Conservation (phyloP, 768 basidiomycete genomes). For the Saitozyma sp. region DNA sequence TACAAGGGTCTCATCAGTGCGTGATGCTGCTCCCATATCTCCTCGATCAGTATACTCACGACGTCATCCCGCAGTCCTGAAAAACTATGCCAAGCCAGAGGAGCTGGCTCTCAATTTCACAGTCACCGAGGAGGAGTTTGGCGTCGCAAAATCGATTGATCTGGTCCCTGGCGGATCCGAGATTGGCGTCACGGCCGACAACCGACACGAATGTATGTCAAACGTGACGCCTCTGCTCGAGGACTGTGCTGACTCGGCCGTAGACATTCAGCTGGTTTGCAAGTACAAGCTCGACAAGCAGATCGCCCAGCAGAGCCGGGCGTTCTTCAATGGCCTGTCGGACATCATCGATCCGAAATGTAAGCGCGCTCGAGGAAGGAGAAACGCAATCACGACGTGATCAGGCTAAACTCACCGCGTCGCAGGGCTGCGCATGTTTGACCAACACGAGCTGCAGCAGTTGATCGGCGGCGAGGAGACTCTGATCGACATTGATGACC, state of each 20-base stretch:
- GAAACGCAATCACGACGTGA: constrained; percentile 52
- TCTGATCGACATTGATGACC: constrained; percentile 79
- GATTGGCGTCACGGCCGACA: constrained; percentile 81
- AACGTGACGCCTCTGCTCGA: not conserved
- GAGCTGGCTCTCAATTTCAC: constrained; percentile 90
- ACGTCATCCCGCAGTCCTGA: constrained; percentile 59
- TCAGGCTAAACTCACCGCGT: not conserved
- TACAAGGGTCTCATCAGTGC: constrained; percentile 80
- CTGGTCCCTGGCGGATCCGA: constrained; percentile 79
- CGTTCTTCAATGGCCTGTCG: constrained; percentile 83
- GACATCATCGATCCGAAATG: constrained; percentile 83
- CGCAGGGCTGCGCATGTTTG: constrained; percentile 75
- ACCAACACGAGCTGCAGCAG: constrained; percentile 91
- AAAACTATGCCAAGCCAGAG: constrained; percentile 83
- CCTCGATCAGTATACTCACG: too few relatives aligned
- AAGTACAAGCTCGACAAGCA: constrained; percentile 86
- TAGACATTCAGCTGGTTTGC: constrained; percentile 79
- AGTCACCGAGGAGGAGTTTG: constrained; percentile 83
- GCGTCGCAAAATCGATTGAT: constrained; percentile 70
- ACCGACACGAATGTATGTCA: constrained; percentile 62
- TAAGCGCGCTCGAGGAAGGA: too few relatives aligned
- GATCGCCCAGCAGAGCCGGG: constrained; percentile 68
- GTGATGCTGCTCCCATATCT: constrained; percentile 2
- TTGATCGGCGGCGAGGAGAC: constrained; percentile 84
- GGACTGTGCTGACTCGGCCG: not conserved